Conservation (phyloP, 331 rosid genomes). For the Erythrophleum ivorense region DNA sequence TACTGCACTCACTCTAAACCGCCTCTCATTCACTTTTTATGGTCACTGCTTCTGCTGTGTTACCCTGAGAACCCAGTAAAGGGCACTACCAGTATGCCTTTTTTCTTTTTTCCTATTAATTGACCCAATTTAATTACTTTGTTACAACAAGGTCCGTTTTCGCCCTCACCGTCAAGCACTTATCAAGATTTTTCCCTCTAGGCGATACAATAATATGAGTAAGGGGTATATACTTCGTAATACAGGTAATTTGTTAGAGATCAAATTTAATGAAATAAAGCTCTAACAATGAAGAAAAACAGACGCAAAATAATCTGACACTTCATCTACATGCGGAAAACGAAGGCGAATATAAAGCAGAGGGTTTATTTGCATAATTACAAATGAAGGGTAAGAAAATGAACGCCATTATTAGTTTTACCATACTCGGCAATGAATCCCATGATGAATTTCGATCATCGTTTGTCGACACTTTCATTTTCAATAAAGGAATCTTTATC, state of each 20-base stretch:
- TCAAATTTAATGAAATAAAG: background rate
- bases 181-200: background rate
- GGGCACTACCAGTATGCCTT: background rate
- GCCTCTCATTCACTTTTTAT: background rate
- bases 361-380: background rate
- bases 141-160: background rate
- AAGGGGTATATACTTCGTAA: too few relatives aligned
- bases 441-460: background rate
- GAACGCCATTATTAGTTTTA: background rate
- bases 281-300: background rate
- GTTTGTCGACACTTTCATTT: background rate
- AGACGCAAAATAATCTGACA: background rate
- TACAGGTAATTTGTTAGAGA: background rate
- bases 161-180: background rate
- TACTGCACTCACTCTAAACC: background rate
- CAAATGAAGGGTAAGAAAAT: background rate
- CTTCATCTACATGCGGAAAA: too few relatives aligned
- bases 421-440: background rate
- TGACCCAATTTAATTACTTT: background rate
- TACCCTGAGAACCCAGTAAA: background rate
- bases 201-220: background rate
- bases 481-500: background rate
- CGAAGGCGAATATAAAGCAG: background rate
- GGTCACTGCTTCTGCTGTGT: background rate
- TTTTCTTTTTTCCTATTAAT: background rate